phyloP scores from a whole-genome alignment of 805 yeast genomes.

The Nakazawaea siamensis region DNA sequence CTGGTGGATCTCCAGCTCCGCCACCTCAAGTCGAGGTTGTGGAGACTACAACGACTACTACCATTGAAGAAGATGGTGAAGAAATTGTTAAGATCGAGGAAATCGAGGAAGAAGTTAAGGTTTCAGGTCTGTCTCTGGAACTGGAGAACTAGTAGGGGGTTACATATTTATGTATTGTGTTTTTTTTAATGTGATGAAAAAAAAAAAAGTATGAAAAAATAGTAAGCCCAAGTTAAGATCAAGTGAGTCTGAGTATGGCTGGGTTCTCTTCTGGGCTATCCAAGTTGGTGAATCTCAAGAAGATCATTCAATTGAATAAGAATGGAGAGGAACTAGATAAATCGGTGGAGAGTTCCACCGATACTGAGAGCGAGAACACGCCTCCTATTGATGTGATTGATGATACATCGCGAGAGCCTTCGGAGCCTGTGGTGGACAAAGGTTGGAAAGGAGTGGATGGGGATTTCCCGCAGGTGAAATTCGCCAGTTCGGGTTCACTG shows the following conservation, averaged over 20 bases:
- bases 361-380: no score
- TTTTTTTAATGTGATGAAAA: no score
- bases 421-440: not conserved
- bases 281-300: no score
- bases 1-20: conserved; percentile 12
- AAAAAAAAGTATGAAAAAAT: no score
- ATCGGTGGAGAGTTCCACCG: not conserved
- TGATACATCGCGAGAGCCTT: not conserved
- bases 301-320: no score
- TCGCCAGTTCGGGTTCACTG: not conserved
- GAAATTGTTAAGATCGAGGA: conserved; percentile 9
- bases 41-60: conserved; percentile 3
- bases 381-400: not conserved
- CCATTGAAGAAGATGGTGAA: conserved; percentile 1
- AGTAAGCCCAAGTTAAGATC: no score
- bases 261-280: no score
- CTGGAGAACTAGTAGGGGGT: no score
- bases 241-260: no score
- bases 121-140: conserved; percentile 2
- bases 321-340: no score
- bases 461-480: conserved; percentile 6
- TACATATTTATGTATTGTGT: no score
- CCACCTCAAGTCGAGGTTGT: conserved; percentile 4
- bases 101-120: conserved; percentile 11
- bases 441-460: not conserved